Conservation (phyloP, 345 rosid genomes). For the Sisymbrium altissimum region DNA sequence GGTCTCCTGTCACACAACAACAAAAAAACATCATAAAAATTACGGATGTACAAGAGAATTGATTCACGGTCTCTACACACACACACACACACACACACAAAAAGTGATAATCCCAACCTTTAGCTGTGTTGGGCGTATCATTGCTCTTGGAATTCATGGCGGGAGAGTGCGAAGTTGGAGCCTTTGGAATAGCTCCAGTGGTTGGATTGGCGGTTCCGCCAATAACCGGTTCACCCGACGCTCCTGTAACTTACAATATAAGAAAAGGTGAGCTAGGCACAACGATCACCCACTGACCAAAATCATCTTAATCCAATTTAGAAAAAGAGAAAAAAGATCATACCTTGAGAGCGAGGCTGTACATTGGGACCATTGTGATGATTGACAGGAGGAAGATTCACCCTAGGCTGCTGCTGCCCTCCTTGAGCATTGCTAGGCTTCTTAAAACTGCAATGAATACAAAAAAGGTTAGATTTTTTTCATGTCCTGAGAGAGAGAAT, state of each 20-base stretch:
- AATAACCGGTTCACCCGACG: slow-evolving; percentile 44
- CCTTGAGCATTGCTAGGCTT: slow-evolving; percentile 71
- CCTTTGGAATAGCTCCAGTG: slow-evolving; percentile 64
- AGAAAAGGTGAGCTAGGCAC: neutral
- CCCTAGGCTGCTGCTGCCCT: slow-evolving; percentile 65
- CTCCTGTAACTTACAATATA: slow-evolving; percentile 34
- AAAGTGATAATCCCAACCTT: slow-evolving; percentile 40
- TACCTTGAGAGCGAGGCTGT: slow-evolving; percentile 61
- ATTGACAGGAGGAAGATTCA: slow-evolving; percentile 40
- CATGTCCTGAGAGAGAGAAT: neutral
- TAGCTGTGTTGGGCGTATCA: slow-evolving; percentile 43
- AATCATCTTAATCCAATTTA: neutral
- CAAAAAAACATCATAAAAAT: slow-evolving; percentile 1
- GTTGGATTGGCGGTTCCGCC: slow-evolving; percentile 39
- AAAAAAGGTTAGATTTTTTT: neutral
- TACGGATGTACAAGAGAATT: neutral
- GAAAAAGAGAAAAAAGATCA: neutral
- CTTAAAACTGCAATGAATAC: slow-evolving; percentile 47
- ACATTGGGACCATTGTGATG: slow-evolving; percentile 57
- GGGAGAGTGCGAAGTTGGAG: slow-evolving; percentile 76
- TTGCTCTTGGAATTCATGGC: slow-evolving; percentile 45
- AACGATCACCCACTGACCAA: neutral
- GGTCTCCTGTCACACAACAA: slow-evolving; percentile 50
- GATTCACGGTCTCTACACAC: neutral
- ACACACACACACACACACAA: too few relatives aligned